Base-by-base conservation (phyloP, 2,329 filamentous ascomycete genomes). In the Cordyceps militaris region DNA sequence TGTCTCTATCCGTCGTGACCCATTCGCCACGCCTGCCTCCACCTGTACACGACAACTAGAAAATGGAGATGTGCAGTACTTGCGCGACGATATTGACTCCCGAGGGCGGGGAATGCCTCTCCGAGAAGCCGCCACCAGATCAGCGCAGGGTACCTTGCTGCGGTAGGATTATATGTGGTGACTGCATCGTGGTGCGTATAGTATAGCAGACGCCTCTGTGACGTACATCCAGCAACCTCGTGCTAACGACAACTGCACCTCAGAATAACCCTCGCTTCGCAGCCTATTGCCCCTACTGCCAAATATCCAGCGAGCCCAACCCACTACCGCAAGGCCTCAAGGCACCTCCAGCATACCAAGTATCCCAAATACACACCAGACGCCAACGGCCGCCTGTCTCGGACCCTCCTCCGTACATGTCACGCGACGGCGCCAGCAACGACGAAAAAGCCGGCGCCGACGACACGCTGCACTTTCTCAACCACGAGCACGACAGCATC, bases 391-490 rank as follows among this genome's bases (percentile, higher is more conserved):
- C 44, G 4, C 19, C 34, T 4, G 4, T 34, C 2, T 3, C 46
- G 19, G 28, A 32, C 7, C 55, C 55, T 9, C 55, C 55, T 9
- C 46, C 55, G 8, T 44, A 50, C 47, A 13, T 4, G 38, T 7
- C 51, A 10, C 24, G 26, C 26, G 4, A n/a, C 19, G 38, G 19
- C 19, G 5, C 19, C 9, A 23, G 19, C 19, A 34, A 26, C n/a
- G 42, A 42, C 30, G 59, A 53, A 42, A 34, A 64, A 14, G 63
- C 69, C 46, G 75, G 76, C 19, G 74, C 76, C n/a, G 77, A 82
- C 59, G 87, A 91, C 69, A 83, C 84, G 3, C 74, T 92, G 14
- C 89, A 94, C 69, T 91, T 91, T 70, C 75, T 94, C 50, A 77
- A 88, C 65, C 85, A 88, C 58, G 72, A 75, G n/a, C 76, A 80